These are phyloP conservation scores for Lecanosticta acicola DNA, from an alignment of 2,329 filamentous ascomycete species.

Conservation along the genomic window DNA sequence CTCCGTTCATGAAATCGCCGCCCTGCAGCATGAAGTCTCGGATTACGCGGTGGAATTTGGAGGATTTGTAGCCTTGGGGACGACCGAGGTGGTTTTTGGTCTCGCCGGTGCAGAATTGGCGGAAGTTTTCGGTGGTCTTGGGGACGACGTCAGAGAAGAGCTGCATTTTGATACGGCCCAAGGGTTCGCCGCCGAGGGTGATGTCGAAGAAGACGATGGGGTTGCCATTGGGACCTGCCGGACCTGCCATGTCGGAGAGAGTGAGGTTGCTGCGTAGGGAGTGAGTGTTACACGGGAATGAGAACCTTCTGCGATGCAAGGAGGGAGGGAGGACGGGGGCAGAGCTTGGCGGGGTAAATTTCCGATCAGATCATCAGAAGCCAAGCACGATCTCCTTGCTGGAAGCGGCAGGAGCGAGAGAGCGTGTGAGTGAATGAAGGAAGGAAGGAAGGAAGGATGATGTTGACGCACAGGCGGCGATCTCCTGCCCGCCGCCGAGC, in stretches of 20 bases:
- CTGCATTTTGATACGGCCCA: slow-evolving; percentile 85
- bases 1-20: slow-evolving; percentile 88
- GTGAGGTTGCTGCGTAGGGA: too few species aligned
- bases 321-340: not conserved
- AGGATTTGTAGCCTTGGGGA: slow-evolving; percentile 89
- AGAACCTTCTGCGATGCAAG: not conserved
- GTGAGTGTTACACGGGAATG: not conserved
- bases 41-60: slow-evolving; percentile 92
- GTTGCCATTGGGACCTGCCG: slow-evolving; percentile 28
- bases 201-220: slow-evolving; percentile 69
- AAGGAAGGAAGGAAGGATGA: not conserved
- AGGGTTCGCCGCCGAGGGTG: slow-evolving; percentile 74
- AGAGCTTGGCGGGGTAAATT: slow-evolving; percentile 1
- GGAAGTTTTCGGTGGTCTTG: slow-evolving; percentile 91
- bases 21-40: slow-evolving; percentile 97
- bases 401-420: not conserved
- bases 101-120: slow-evolving; percentile 94
- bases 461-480: too few species aligned
- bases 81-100: slow-evolving; percentile 63
- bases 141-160: slow-evolving; percentile 73
- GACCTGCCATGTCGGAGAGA: slow-evolving; percentile 1
- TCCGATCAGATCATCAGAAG: not conserved
- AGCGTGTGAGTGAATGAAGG: slow-evolving; percentile 2
- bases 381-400: not conserved
- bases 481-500: too few species aligned